Evolutionary conservation across 192 early-diverging fungal species (phyloP), one percentile per base, ranked within the genome.

Genomic region (Coemansia umbellata): DNA sequence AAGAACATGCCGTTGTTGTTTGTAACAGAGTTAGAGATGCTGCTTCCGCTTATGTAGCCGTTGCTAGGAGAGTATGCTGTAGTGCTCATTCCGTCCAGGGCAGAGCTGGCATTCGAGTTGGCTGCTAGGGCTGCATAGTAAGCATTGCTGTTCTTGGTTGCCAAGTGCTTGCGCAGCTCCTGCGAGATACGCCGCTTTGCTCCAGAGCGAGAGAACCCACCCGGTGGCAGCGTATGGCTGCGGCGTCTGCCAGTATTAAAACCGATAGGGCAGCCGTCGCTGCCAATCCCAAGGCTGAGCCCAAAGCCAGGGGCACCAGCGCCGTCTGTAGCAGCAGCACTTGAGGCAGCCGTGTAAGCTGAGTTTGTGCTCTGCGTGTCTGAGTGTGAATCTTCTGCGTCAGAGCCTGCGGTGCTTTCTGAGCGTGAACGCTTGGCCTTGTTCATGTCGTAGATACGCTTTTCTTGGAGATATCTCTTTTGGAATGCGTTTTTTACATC

Each of bases 361-460:
- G 30, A 11, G 27, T 18, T 24, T 18, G 28, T 17, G 54, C 64
- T 63, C 39, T 47, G 22, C 8, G 37, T 24, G 31, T 56, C 57
- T 1, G 61, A 57, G 17, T 41, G 41, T 5, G 35, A 37, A 4
- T 26, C 43, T 3, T 65, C 73, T 27, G 14, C 41, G 31, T 69
- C 73, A 6, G 66, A 69, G 36, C 32, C 65, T 6, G 24, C 45
- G 14, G 58, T 55, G 54, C 61, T 60, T 4, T 62, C 66, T 0
- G 48, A 53, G 43, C 58, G 53, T 2, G 57, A 26, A 43, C 58
- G 57, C 58, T 74, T 74, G 15, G 55, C 47, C 60, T 74, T 74
- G 71, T 74, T 74, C 64, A 67, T 59, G 26, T 74, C 71, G 49
- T 74, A 74, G n/a, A 74, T 55, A 37, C 60, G 55, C 60, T 74